Evolutionary conservation across 148 eudicot genomes (phyloP), one percentile per base, ranked within the genome.

Genomic region (Diospyros kaki): DNA sequence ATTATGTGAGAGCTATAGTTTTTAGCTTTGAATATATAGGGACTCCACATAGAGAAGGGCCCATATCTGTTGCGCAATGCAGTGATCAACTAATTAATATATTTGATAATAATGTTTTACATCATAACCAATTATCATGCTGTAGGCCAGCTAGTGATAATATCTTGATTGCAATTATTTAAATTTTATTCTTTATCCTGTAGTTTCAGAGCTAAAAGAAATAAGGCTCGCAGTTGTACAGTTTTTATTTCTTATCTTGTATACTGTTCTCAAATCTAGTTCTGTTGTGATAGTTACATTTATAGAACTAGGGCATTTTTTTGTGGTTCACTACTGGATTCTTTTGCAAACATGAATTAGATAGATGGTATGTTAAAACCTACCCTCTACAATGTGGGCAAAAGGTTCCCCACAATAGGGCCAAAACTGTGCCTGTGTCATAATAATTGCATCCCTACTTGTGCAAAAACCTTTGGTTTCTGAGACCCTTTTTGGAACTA

Each of bases 161-260:
- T 58, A 54, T 28, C 28, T 13, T 69, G 12, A 28, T 59, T 77
- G 66, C 75, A 68, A 63, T 41, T 55, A 48, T n/a, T 59, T 67
- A 44, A 39, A 55, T 75, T 28, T 58, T 55, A 48, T 75, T 28
- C 72, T 79, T 48, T 42, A n/a, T 48, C 50, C 56, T 50, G 50
- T 45, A 45, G 54, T 50, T 14, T 28, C 44, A 61, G 11, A 15
- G 10, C 17, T 28, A 73, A 28, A 28, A 28, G 28, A 28, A 28
- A 28, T 28, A 28, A 28, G 28, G 28, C 8, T 73, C 42, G 73
- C 10, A 28, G 2, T 15, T 55, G 17, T 55, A 41, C 18, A 13
- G 42, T 43, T 38, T 38, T 73, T 2, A 8, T 61, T 73, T 73
- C 45, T 61, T 61, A 18, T 46, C 66, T 72, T 60, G 51, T 73